A percentile compares a stretch with the other conserved stretches of the same genome.
phyloP scores from a whole-genome alignment of 139 green algal species.

The Medakamo hakoo region DNA sequence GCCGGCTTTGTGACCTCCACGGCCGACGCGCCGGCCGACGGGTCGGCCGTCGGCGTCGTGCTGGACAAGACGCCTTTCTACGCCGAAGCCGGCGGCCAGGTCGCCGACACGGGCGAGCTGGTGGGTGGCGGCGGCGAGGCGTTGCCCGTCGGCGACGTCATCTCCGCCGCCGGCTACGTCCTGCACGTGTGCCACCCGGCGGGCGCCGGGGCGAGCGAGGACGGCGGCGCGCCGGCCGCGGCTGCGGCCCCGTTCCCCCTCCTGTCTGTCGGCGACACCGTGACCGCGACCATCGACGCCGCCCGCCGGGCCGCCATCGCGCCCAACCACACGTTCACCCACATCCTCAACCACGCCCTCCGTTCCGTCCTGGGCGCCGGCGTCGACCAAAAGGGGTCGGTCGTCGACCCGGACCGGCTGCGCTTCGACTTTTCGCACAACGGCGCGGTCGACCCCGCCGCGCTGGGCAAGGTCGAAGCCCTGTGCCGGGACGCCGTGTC shows the following conservation, averaged over 20 bases:
- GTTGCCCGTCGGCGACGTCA: constrained; percentile 22
- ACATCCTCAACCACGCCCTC: constrained; percentile 93
- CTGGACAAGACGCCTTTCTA: constrained; percentile 84
- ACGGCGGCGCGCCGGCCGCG: not conserved
- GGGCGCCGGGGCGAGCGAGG: too few species aligned
- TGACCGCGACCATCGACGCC: constrained; percentile 62
- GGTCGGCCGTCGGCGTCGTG: constrained; percentile 69
- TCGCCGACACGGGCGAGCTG: constrained; percentile 57
- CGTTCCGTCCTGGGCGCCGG: constrained; percentile 68
- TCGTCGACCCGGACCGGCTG: constrained; percentile 79
- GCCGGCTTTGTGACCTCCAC: constrained; percentile 60
- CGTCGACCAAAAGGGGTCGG: constrained; percentile 93
- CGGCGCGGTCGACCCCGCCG: constrained; percentile 18
- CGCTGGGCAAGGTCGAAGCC: constrained; percentile 36
- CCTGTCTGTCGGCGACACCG: constrained; percentile 46
- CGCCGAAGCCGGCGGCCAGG: constrained; percentile 76
- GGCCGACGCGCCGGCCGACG: constrained; percentile 12
- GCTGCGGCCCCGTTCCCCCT: too few species aligned
- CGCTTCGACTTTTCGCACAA: constrained; percentile 97
- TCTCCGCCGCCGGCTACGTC: constrained; percentile 85
- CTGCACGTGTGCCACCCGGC: constrained; percentile 56
- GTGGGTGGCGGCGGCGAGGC: constrained; percentile 11
- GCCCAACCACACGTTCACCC: constrained; percentile 97
- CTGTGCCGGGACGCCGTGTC: constrained; percentile 40
- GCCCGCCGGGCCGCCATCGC: constrained; percentile 54